Evolutionary conservation across 768 basidiomycete species (phyloP), one percentile per base, ranked within the genome.

Genomic region (Amanita rubescens): DNA sequence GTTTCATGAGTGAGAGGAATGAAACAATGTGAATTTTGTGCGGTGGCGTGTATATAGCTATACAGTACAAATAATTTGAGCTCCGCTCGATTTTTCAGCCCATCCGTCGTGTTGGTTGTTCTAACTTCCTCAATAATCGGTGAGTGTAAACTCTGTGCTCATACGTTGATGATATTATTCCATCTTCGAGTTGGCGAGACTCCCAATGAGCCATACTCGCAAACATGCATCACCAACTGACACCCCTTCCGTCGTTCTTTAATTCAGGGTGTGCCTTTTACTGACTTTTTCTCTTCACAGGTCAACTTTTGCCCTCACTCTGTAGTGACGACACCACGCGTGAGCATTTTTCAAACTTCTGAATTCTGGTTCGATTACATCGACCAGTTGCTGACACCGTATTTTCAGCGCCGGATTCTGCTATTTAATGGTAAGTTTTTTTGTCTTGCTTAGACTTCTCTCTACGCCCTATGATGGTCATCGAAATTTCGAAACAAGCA

Each of bases 141-240:
- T 77, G 66, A 73, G 75, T 58, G 15, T 33, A 6, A 34, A 22
- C 59, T 41, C 49, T 42, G 33, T 43, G 33, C 20, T 34, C 17
- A 65, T 62, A 68, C 49, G n/a, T 65, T 6, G 84, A 85, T 80
- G 84, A 86, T 82, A 77, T 59, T 68, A 70, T 74, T 82, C 82
- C 81, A 82, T 81, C 66, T 68, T 70, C 81, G 84, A 85, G 84
- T 73, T 66, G 83, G 84, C 81, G 85, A 87, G 69, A 74, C 67
- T 77, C 67, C 59, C 72, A 70, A 79, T 85, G 84, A 85, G 75
- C 84, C 84, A 66, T 67, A 69, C 83, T 86, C 84, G 73, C 33
- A 65, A 82, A 85, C 84, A 86, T 87, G 85, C 85, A 87, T 78
- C 76, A 80, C 77, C 76, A 80, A 73, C 75, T 77, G 75, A 77